Evolutionary conservation across 169 alveolate species (phyloP), one percentile per base, ranked within the genome.

Genomic region (Plasmodium berghei): DNA sequence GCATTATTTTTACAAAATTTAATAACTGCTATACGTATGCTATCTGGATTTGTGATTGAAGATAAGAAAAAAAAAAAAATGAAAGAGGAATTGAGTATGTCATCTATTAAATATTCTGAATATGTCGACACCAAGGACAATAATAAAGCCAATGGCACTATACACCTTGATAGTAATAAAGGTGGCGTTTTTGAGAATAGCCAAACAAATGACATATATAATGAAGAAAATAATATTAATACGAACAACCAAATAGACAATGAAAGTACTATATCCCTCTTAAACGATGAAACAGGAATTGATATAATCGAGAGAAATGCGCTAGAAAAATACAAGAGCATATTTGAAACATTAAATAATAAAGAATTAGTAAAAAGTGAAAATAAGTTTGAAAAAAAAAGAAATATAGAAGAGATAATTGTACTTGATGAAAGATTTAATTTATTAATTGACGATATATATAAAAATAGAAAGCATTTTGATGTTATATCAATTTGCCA

Each of bases 401-500:
- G 85, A 66, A 83, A 61, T 20, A 26, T 83, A 22, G 90, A 83
- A 34, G 90, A 62, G 54, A 83, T 83, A 12, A 67, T 83, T 22
- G 83, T 83, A 20, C 45, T 71, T 42, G 90, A 83, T 83, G 90
- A 83, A 59, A 26, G 90, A 55, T 83, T 66, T 83, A 55, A 40
- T 48, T 58, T 94, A 73, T 87, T 94, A 46, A 69, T 94, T 62
- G 94, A 89, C 24, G 96, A 94, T 69, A 72, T 94, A 12, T 94
- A 92, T 61, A 91, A 73, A 67, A 92, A 94, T 73, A 59, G 95
- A 64, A 90, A 74, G 63, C 92, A 92, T 54, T 88, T 94, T 62
- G 96, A 94, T 91, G 89, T 90, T 56, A 89, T 71, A 74, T 92
- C 95, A 22, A 92, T 92, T 4, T 94, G 96, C 75, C 92, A 92